Evolutionary conservation across 2,329 filamentous ascomycete genomes (phyloP), one percentile per base, ranked within the genome.

Genomic region (Exophiala spinifera): DNA sequence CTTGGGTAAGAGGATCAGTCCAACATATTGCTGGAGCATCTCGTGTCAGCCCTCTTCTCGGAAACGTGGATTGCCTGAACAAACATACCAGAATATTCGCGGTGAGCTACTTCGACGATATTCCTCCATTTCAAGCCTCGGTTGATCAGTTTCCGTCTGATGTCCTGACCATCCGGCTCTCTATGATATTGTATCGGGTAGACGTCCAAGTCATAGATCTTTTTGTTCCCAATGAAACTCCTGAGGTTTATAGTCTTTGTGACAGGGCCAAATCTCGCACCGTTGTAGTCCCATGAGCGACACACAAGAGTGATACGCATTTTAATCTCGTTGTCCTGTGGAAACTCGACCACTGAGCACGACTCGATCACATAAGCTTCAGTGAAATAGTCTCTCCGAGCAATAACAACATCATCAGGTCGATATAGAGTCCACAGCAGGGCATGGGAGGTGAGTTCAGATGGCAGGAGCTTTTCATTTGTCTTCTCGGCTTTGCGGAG

Each of bases 221-320:
- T 33, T 20, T 34, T 20, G 5, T 20, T 14, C 14, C 14, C 31
- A 14, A 19, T 14, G 21, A 43, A 43, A 2, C 21, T 10, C 14
- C 14, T n/a, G 3, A 50, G 25, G 5, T 34, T 43, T n/a, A 50
- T 43, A 23, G 34, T 43, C 13, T 23, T 39, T 4, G 14, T 10
- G 19, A 25, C 36, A 14, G 31, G 31, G 21, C 47, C 47, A 31
- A 50, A 50, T 15, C 31, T 20, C n/a, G 17, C 33, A n/a, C 28
- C 47, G 23, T 50, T 50, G 34, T 43, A 50, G 13, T 39, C 33
- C 33, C 31, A 50, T 31, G 28, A 31, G 7, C 28, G 28, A 31
- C 28, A 31, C 3, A 31, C 28, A 3, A 31, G 28, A 11, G 28
- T 31, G 7, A 25, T 21, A 10, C 14, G 31, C 14, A 39, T 23